Evolutionary conservation across 305 asterid genomes (phyloP).

Genomic region (Petunia hybrid): DNA sequence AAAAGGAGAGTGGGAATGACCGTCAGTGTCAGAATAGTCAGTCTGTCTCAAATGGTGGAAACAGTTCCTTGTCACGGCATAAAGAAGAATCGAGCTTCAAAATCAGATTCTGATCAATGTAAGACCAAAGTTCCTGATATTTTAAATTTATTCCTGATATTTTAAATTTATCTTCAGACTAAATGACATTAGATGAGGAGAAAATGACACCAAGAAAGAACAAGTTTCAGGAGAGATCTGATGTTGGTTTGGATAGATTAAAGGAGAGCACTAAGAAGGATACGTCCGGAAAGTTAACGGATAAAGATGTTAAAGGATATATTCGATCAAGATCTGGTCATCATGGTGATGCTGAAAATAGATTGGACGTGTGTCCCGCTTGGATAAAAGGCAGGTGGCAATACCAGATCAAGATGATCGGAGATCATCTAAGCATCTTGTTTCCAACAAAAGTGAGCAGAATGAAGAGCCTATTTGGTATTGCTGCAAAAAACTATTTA

Average conservation of each 20-base stretch:
- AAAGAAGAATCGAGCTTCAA: constrained; percentile 39
- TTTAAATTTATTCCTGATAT: not conserved
- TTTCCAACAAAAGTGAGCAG: constrained; percentile 45
- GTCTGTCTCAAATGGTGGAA: constrained; percentile 38
- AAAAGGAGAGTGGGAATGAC: constrained; percentile 38
- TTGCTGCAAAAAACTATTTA: too few species aligned
- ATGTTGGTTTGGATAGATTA: constrained; percentile 45
- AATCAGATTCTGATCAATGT: constrained; percentile 36
- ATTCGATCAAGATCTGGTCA: constrained; percentile 50
- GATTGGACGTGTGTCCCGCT: constrained; percentile 43
- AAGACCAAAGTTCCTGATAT: constrained; percentile 13
- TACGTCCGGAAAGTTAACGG: constrained; percentile 54
- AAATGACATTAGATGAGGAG: constrained; percentile 32
- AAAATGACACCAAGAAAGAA: constrained; percentile 41
- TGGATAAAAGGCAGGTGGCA: constrained; percentile 56
- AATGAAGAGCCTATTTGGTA: constrained; percentile 27
- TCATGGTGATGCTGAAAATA: constrained; percentile 50
- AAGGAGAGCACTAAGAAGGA: constrained; percentile 69
- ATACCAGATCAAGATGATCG: constrained; percentile 54
- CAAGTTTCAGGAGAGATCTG: constrained; percentile 39
- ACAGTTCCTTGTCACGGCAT: constrained; percentile 40
- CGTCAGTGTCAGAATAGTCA: constrained; percentile 34
- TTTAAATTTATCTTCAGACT: not conserved
- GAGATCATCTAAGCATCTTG: constrained; percentile 56
- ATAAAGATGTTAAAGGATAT: constrained; percentile 56